Percentiles rank a stretch among this genome's conserved stretches.
Evolutionary conservation across 305 asterid genomes (phyloP).

Genomic region (Solanum aculeatissimum): DNA sequence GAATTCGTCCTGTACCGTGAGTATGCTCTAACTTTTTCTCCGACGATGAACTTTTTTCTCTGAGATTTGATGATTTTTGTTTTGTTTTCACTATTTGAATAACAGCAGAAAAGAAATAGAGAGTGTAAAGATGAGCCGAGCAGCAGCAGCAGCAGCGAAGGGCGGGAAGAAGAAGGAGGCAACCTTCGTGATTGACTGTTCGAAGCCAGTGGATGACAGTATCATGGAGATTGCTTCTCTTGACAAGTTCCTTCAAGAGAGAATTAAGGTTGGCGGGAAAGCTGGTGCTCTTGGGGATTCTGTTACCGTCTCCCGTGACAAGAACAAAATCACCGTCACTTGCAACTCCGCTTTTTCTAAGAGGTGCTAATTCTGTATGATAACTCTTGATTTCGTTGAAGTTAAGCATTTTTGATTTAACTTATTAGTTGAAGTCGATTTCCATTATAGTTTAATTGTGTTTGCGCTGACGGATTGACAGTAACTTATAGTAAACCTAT

Average conservation of each 20-base stretch:
- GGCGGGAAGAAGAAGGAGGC: constrained; percentile 59
- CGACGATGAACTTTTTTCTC: not conserved
- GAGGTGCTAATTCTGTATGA: constrained; percentile 17
- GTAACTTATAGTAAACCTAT: not conserved
- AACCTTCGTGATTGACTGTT: constrained; percentile 51
- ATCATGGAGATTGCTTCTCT: constrained; percentile 72
- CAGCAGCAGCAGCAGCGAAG: constrained; percentile 29
- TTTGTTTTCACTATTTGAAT: not conserved
- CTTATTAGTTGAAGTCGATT: not conserved
- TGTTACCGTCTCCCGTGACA: constrained; percentile 50
- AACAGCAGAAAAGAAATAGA: not conserved
- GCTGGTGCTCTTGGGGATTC: constrained; percentile 76
- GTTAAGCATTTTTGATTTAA: not conserved
- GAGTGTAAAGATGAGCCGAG: constrained; percentile 33
- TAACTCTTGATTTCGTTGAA: not conserved
- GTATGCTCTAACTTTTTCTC: not conserved
- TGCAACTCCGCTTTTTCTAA: constrained; percentile 57
- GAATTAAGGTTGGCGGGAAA: constrained; percentile 82
- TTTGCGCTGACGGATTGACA: not conserved
- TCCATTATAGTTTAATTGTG: not conserved
- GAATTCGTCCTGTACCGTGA: not conserved
- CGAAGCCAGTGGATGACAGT: constrained; percentile 77
- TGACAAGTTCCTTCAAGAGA: constrained; percentile 69
- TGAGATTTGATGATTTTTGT: not conserved
- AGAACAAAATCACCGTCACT: constrained; percentile 56